Base-by-base conservation (phyloP, 2,329 filamentous ascomycete species). In the Beauveria scarabaeidicola region DNA sequence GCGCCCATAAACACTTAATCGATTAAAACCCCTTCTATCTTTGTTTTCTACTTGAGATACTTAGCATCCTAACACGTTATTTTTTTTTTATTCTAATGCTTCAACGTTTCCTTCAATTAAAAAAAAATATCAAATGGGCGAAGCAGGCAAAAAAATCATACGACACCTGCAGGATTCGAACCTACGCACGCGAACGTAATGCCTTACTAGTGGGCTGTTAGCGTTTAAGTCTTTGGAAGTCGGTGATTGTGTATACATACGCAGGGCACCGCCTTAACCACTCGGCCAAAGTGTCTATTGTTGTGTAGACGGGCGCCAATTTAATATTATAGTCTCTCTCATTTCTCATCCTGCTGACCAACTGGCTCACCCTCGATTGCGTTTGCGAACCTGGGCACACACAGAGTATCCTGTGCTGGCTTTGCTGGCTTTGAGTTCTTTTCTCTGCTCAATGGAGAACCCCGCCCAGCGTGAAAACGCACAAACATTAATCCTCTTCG, bases 261-360 rank as follows among this genome's bases (percentile, higher is more conserved):
- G 46, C 46, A 50, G 47, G 47, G 47, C 47, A 50, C 47, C 47
- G 47, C 47, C 47, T 50, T 50, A 50, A 50, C 47, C 47, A 50
- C 47, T 50, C 47, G 47, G 47, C 47, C 47, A 50, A 50, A 50
- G 47, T 50, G 47, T 47, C 44, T 19, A 10, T 32, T 50, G 25
- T 32, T 48, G 1, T 2, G 7, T 0, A 23, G 7, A 5, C 13
- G 13, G 43, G 5, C 15, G 23, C 21, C 11, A 46, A 46, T 44
- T 44, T 2, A 11, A 2, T 0, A 10, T 9, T 44, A 44, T 44
- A 44, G 0, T 9, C 41, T 44, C n/a, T 13, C 0, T 11, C 10
- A 32, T 2, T 9, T 5, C 10, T 32, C 29, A 13, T 0, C 10
- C 10, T 10, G 3, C 29, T 32, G 29, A 32, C 10, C 29, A 32